phyloP scores from a whole-genome alignment of 495 filamentous ascomycete species.

The Penicillium cataractarum region DNA sequence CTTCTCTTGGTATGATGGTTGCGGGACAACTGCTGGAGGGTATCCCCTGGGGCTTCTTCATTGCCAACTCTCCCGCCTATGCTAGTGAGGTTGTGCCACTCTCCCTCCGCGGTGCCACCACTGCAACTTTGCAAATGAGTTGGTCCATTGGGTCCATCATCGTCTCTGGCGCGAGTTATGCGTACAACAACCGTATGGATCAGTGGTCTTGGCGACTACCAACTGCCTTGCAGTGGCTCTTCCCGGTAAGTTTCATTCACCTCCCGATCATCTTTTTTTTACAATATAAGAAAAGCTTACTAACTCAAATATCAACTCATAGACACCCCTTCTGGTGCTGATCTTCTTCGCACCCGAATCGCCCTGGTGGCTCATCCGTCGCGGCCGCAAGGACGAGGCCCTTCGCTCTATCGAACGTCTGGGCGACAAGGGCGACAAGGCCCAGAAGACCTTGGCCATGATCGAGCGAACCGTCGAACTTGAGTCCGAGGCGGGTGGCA shows the following conservation, averaged over 20 bases:
- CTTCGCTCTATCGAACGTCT: slow-evolving; percentile 65
- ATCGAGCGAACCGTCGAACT: slow-evolving; percentile 72
- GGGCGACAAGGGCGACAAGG: slow-evolving; percentile 57
- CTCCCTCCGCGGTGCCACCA: slow-evolving; percentile 64
- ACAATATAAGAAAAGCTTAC: not conserved
- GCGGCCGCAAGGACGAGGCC: slow-evolving; percentile 66
- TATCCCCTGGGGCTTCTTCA: slow-evolving; percentile 76
- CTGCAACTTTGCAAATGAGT: slow-evolving; percentile 72
- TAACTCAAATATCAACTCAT: not conserved
- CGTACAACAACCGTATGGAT: slow-evolving; percentile 52
- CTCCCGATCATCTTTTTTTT: not conserved
- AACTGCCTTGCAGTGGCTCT: slow-evolving; percentile 77
- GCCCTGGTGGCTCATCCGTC: slow-evolving; percentile 59
- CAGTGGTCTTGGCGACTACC: slow-evolving; percentile 62
- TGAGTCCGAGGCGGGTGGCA: slow-evolving; percentile 61
- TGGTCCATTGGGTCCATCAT: slow-evolving; percentile 74
- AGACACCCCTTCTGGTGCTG: slow-evolving; percentile 64
- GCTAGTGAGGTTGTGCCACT: slow-evolving; percentile 72
- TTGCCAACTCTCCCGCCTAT: slow-evolving; percentile 72
- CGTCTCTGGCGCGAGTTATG: slow-evolving; percentile 65
- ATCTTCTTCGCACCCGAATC: slow-evolving; percentile 68
- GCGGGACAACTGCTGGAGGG: slow-evolving; percentile 71
- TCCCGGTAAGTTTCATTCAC: slow-evolving; percentile 49
- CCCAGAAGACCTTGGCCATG: slow-evolving; percentile 70
- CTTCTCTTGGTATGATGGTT: slow-evolving; percentile 59